phyloP scores from a whole-genome alignment of 768 basidiomycete genomes.

The Calocybe cyanea region DNA sequence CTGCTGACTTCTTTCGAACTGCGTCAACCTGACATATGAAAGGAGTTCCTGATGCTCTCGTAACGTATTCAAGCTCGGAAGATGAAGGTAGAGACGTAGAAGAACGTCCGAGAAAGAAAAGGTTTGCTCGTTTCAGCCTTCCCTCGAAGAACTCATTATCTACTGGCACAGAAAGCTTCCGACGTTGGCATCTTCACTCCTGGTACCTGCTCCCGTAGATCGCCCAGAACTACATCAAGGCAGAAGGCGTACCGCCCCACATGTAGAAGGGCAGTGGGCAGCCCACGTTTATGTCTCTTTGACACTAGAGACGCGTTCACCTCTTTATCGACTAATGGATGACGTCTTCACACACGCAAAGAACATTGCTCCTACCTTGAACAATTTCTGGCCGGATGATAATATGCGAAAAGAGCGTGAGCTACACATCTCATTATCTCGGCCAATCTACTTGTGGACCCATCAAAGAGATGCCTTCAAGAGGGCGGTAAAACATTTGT shows the following conservation, averaged over 20 bases:
- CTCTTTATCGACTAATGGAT: constrained; percentile 43
- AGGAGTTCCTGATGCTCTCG: constrained; percentile 31
- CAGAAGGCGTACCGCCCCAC: constrained; percentile 66
- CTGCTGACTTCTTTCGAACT: too few species aligned
- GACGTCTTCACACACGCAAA: constrained; percentile 43
- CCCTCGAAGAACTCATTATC: too few species aligned
- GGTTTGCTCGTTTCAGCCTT: too few species aligned
- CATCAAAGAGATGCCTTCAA: constrained; percentile 78
- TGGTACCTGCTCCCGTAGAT: constrained; percentile 51
- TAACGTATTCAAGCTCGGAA: constrained; percentile 50
- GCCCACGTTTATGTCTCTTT: constrained; percentile 76
- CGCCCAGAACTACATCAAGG: constrained; percentile 84
- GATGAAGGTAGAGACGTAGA: constrained; percentile 31
- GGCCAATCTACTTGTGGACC: constrained; percentile 74
- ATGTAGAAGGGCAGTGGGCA: constrained; percentile 84
- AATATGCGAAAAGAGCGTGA: constrained; percentile 29
- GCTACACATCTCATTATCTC: constrained; percentile 83
- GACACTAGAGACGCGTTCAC: constrained; percentile 35
- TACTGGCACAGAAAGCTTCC: constrained; percentile 58
- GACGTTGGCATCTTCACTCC: constrained; percentile 46
- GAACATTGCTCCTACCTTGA: constrained; percentile 41
- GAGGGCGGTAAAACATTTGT: constrained; percentile 50
- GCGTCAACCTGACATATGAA: constrained; percentile 26
- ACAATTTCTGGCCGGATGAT: constrained; percentile 33
- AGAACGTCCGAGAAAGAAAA: constrained; percentile 33